Evolutionary conservation across 2,329 filamentous ascomycete species (phyloP).

Genomic region (Chaetomium olivaceum): DNA sequence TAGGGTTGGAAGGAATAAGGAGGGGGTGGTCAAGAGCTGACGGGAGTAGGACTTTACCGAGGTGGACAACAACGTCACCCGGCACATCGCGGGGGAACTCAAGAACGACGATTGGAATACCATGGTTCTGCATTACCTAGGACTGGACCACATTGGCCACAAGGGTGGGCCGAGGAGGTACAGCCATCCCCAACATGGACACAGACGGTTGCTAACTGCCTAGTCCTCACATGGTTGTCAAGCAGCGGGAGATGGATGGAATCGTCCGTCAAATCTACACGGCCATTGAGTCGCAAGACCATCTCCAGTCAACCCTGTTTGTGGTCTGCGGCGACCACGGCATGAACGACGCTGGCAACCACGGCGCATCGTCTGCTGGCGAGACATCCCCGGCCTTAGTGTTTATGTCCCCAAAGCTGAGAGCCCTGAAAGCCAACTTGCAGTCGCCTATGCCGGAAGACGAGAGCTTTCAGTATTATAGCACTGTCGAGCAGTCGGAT

Average conservation of each 20-base stretch:
- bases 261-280: conserved; percentile 76
- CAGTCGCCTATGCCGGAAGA: conserved; percentile 58
- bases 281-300: conserved; percentile 68
- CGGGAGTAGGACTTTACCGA: conserved; percentile 82
- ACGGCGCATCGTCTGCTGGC: conserved; percentile 88
- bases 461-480: conserved; percentile 81
- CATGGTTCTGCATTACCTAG: conserved; percentile 93
- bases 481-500: conserved; percentile 87
- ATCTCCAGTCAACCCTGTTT: conserved; percentile 77
- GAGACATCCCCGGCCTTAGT: conserved; percentile 92
- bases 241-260: conserved; percentile 90
- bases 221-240: conserved; percentile 87
- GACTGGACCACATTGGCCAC: conserved; percentile 95
- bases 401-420: conserved; percentile 85
- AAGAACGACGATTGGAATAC: conserved; percentile 80
- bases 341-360: conserved; percentile 99
- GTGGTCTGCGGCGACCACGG: conserved; percentile 92
- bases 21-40: conserved; percentile 21
- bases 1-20: too few relatives aligned
- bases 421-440: conserved; percentile 49
- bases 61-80: conserved; percentile 95
- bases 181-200: conserved; percentile 9
- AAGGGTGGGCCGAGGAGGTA: conserved; percentile 87
- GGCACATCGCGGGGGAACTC: conserved; percentile 79
- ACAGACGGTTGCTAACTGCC: conserved; percentile 12